Evolutionary conservation across 1,284 basidiomycete species (phyloP).

Genomic region (Boletus smithii): DNA sequence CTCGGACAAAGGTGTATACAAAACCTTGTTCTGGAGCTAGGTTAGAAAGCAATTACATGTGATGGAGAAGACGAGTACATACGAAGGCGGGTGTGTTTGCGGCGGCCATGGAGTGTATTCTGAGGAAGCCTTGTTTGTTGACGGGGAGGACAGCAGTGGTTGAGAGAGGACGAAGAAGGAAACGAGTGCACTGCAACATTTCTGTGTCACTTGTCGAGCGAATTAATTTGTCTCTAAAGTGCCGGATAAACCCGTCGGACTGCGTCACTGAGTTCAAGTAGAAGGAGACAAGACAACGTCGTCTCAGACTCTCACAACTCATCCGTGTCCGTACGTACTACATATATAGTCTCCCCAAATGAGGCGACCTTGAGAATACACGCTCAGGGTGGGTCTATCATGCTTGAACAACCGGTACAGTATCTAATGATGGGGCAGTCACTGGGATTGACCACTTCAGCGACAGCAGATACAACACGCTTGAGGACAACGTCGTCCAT

Average conservation of each 20-base stretch:
- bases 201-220: constrained; percentile 5
- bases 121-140: constrained; percentile 15
- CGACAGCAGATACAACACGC: no score
- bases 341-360: no score
- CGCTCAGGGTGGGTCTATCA: background rate
- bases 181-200: constrained; percentile 31
- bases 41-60: background rate
- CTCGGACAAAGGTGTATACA: constrained; percentile 87
- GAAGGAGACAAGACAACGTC: no score
- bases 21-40: constrained; percentile 74
- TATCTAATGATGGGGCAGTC: no score
- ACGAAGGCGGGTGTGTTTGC: constrained; percentile 59
- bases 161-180: constrained; percentile 28
- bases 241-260: constrained; percentile 28
- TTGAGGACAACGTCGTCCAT: no score
- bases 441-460: no score
- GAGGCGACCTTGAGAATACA: background rate
- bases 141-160: constrained; percentile 25
- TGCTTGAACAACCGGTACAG: no score
- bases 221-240: constrained; percentile 10
- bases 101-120: constrained; percentile 54
- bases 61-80: constrained; percentile 26
- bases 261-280: no score
- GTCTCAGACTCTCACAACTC: no score
- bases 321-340: no score